phyloP scores from a whole-genome alignment of 768 basidiomycete genomes.

The Kwoniella bestiolae region DNA sequence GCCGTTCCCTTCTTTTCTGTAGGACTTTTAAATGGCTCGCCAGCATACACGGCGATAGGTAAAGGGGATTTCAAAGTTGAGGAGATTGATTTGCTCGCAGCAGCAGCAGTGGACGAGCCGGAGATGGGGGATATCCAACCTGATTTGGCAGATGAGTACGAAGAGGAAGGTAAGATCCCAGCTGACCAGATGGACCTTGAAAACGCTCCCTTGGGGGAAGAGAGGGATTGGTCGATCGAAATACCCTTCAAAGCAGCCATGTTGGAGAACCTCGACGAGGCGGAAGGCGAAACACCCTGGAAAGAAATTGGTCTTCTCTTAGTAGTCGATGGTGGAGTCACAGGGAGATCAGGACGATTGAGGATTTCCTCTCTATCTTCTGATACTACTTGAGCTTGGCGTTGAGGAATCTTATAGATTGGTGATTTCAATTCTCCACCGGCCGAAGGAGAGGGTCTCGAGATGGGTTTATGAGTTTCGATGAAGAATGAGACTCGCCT shows the following conservation, averaged over 20 bases:
- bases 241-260: conserved; percentile 29
- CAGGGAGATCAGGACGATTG: neutral
- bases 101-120: neutral
- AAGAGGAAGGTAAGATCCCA: conserved; percentile 12
- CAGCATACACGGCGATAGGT: neutral
- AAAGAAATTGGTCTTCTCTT: conserved; percentile 14
- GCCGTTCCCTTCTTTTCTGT: conserved; percentile 2
- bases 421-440: conserved; percentile 11
- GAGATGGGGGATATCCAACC: conserved; percentile 49
- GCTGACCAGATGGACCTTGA: conserved; percentile 44
- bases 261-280: conserved; percentile 24
- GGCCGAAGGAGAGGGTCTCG: neutral
- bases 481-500: conserved; percentile 18
- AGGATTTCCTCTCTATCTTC: conserved; percentile 9
- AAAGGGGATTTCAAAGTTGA: conserved; percentile 1
- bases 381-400: conserved; percentile 6
- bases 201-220: conserved; percentile 10
- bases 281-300: conserved; percentile 5
- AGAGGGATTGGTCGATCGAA: conserved; percentile 29
- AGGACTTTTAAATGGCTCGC: conserved; percentile 17
- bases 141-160: conserved; percentile 8
- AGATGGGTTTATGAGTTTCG: conserved; percentile 4
- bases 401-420: conserved; percentile 23
- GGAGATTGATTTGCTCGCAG: neutral
- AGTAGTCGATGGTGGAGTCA: neutral